Evolutionary conservation across 805 yeast species (phyloP).

Genomic region (Candida dajiaensis): DNA sequence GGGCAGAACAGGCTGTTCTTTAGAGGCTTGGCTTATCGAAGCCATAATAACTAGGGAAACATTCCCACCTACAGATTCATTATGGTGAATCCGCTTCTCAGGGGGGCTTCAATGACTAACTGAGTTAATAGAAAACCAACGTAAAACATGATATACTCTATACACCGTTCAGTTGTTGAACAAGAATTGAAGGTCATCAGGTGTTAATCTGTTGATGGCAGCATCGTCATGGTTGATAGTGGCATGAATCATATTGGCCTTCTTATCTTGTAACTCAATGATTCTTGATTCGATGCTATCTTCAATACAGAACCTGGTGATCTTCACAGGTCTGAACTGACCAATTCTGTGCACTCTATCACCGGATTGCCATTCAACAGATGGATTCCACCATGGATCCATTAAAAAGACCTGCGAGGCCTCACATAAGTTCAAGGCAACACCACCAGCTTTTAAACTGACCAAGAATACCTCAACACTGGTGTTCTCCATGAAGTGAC

Average conservation of each 20-base stretch:
- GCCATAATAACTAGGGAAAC: too few species aligned
- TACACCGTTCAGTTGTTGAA: slow-evolving; percentile 58
- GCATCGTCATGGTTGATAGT: slow-evolving; percentile 90
- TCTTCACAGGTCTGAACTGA: slow-evolving; percentile 88
- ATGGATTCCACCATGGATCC: slow-evolving; percentile 99
- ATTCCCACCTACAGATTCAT: too few species aligned
- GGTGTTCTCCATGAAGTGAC: slow-evolving; percentile 88
- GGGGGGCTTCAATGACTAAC: too few species aligned
- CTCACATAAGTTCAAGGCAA: slow-evolving; percentile 91
- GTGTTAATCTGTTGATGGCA: slow-evolving; percentile 83
- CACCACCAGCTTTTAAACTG: slow-evolving; percentile 97
- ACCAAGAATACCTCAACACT: slow-evolving; percentile 91
- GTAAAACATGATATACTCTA: too few species aligned
- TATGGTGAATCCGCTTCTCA: too few species aligned
- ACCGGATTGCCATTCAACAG: slow-evolving; percentile 97
- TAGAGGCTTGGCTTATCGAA: too few species aligned
- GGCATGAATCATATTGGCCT: slow-evolving; percentile 97
- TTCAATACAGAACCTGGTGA: slow-evolving; percentile 89
- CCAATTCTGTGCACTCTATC: slow-evolving; percentile 98
- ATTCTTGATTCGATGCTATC: slow-evolving; percentile 96
- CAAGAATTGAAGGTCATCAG: slow-evolving; percentile 91
- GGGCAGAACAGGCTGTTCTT: too few species aligned
- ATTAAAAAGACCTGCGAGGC: slow-evolving; percentile 93
- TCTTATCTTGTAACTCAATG: slow-evolving; percentile 92
- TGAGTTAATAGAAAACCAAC: too few species aligned